These are phyloP conservation scores for Cytospora schulzeri DNA, from an alignment of 2,329 filamentous ascomycete species.

Conservation along the genomic window DNA sequence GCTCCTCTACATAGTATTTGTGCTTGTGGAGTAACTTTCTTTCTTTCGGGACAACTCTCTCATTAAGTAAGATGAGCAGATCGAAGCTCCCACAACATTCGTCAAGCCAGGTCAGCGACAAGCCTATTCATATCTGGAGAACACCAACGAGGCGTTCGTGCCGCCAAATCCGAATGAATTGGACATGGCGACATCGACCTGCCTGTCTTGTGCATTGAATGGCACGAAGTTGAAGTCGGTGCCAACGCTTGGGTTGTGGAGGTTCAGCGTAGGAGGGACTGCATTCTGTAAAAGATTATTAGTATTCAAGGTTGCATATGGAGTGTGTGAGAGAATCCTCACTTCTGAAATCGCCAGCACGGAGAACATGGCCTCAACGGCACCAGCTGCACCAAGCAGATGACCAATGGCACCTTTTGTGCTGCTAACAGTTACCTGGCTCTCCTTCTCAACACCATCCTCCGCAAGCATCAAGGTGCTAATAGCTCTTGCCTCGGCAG, in stretches of 20 bases:
- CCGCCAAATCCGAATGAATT: slow-evolving; percentile 99
- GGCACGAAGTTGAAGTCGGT: slow-evolving; percentile 87
- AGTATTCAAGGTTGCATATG: neutral
- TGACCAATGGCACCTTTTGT: slow-evolving; percentile 94
- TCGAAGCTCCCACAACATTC: neutral
- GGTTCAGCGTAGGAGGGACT: slow-evolving; percentile 85
- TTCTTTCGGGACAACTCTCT: neutral
- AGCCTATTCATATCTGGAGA: slow-evolving; percentile 44
- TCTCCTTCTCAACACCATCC: slow-evolving; percentile 62
- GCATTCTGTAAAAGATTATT: slow-evolving; percentile 56
- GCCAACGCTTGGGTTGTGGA: slow-evolving; percentile 65
- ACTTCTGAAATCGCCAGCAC: slow-evolving; percentile 80
- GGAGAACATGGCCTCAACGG: slow-evolving; percentile 85
- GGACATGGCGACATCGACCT: slow-evolving; percentile 75
- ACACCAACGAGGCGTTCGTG: slow-evolving; percentile 89
- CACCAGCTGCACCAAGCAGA: slow-evolving; percentile 86
- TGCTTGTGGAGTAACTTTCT: neutral
- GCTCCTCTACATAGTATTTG: neutral
- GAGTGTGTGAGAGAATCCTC: slow-evolving; percentile 37
- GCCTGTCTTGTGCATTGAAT: slow-evolving; percentile 66
- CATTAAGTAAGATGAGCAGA: too few relatives aligned
- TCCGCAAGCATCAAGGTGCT: slow-evolving; percentile 73
- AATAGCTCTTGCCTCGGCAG: slow-evolving; percentile 85
- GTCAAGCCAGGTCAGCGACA: neutral
- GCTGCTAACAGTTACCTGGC: slow-evolving; percentile 80